phyloP scores from a whole-genome alignment of 148 eudicot genomes.

The Euryodendron excelsum region DNA sequence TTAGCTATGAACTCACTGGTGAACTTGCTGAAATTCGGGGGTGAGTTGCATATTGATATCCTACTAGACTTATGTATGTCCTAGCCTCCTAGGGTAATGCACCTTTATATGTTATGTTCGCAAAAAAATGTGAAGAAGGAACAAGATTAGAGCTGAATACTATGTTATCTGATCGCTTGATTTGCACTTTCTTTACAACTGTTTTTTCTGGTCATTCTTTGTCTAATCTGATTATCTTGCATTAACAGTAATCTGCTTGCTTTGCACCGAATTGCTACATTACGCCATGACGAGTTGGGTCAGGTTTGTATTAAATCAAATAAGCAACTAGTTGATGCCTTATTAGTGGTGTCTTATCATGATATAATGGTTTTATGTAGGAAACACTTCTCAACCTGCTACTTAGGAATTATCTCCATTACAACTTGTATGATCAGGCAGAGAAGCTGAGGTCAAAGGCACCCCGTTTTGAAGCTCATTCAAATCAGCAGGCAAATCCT shows the following conservation, averaged over 20 bases:
- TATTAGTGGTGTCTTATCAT: background rate
- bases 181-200: background rate
- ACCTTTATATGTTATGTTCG: background rate
- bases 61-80: background rate
- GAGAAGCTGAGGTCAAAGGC: slow-evolving; percentile 98
- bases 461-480: slow-evolving; percentile 97
- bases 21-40: slow-evolving; percentile 87
- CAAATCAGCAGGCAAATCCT: slow-evolving; percentile 83
- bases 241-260: slow-evolving; percentile 73
- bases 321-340: background rate
- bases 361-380: slow-evolving; percentile 36
- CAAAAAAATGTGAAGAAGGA: background rate
- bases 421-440: slow-evolving; percentile 93
- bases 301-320: slow-evolving; percentile 56
- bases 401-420: slow-evolving; percentile 91
- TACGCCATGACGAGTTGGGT: slow-evolving; percentile 96
- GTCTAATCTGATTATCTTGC: slow-evolving; percentile 11
- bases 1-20: slow-evolving; percentile 82
- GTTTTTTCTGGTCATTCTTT: background rate
- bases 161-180: background rate
- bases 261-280: slow-evolving; percentile 84
- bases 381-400: slow-evolving; percentile 93
- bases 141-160: background rate
- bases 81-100: background rate
- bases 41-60: slow-evolving; percentile 35